Evolutionary conservation across 192 early-diverging fungal species (phyloP), one percentile per base, ranked within the genome.

Genomic region (Umbelopsis ramanniana): DNA sequence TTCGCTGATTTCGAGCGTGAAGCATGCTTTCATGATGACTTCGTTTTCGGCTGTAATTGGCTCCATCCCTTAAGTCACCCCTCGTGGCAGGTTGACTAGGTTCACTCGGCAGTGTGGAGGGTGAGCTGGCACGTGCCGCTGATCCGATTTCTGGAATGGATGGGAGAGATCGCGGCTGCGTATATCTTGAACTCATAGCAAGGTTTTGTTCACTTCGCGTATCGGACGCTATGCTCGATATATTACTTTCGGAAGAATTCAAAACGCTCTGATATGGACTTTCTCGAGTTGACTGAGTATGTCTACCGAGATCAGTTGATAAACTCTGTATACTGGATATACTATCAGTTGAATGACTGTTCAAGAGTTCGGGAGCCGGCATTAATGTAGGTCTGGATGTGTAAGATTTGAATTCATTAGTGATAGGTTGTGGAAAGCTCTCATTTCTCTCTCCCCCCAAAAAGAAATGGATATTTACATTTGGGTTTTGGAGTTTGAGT

Each of bases 1-100:
- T 63, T 35, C 57, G 26, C 19, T 63, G 57, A 37, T 63, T 63
- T 19, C 57, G 57, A 29, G 57, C 57, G 6, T 63, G 57, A 29
- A 63, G 29, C 57, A 63, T 63, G 26, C 29, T 7, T 35, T 63
- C 57, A 63, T 63, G 57, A 6, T 63, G 26, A 33, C 29, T 63
- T 63, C 33, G 33, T 35, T 63, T 63, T 37, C 57, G 2, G 5
- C 57, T 37, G 26, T 22, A 37, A 12, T 35, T 63, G 15, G 3
- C 6, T 6, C 7, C 17, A 8, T 63, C 29, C 17, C 14, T 19
- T 8, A 37, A 19, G 12, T 29, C 14, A 2, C 35, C 57, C 35
- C 33, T 6, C 17, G 10, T 19, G 11, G 29, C 57, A 37, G 57
- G 35, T 9, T 17, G 55, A 5, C 26, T 24, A 8, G 55, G 35